phyloP scores from a whole-genome alignment of 2,329 filamentous ascomycete species.

The Ophiostoma tasmaniense region DNA sequence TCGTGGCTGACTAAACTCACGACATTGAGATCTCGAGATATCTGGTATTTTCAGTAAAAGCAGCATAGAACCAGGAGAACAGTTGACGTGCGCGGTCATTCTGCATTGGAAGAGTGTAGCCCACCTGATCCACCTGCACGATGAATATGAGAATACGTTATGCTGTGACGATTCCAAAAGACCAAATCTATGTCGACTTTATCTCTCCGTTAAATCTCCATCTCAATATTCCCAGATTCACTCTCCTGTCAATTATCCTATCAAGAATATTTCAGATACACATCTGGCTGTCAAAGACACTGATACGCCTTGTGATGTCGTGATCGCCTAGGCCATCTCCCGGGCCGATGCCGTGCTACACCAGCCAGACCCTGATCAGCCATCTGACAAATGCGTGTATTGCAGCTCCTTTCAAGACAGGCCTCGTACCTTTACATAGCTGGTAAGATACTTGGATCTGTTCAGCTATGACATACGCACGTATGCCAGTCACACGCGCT shows the following conservation, averaged over 20 bases:
- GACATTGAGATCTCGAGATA: background rate
- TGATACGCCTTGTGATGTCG: constrained; percentile 8
- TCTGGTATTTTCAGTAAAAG: too few species aligned
- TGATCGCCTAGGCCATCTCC: constrained; percentile 13
- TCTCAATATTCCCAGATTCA: too few species aligned
- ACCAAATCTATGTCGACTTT: too few species aligned
- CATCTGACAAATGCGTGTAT: constrained; percentile 11
- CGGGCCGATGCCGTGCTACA: constrained; percentile 13
- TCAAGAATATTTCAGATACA: background rate
- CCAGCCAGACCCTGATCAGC: background rate
- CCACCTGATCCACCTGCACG: too few species aligned
- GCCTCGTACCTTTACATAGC: background rate
- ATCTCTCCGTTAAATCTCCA: too few species aligned
- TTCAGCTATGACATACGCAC: background rate
- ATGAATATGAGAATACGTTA: too few species aligned
- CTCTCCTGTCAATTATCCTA: too few species aligned
- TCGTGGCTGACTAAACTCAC: background rate
- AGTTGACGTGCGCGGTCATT: too few species aligned
- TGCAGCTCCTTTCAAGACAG: background rate
- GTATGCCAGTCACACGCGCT: background rate
- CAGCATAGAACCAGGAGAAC: too few species aligned
- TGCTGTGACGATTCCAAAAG: too few species aligned
- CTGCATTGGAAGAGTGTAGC: too few species aligned
- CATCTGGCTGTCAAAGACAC: background rate
- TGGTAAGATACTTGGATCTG: too few species aligned